Evolutionary conservation across 176 grass and related monocot species (phyloP), one percentile per base, ranked within the genome.

Genomic region (Themeda triandra): DNA sequence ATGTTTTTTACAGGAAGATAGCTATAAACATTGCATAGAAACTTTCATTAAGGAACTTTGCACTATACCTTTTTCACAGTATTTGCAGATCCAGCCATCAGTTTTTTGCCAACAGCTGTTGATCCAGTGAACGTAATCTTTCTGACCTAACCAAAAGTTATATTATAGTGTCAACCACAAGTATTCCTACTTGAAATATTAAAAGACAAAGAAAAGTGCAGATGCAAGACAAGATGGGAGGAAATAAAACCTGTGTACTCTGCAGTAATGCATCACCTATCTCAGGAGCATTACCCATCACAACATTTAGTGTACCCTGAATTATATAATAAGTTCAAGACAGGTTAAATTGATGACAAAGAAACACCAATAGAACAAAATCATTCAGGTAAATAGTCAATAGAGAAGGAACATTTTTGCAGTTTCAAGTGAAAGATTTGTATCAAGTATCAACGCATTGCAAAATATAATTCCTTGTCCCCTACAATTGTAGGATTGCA

Each of bases 61-160:
- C 24, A 48, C 36, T 31, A 65, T 89, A 98, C 96, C 96, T 89
- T 98, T 76, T 98, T 98, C 48, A 98, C 93, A 13, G 96, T 98
- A 87, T 85, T 87, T 82, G 93, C 93, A 81, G 93, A 95, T 69
- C 96, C 96, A 76, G 87, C 93, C 91, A 98, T 90, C 69, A 98
- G 80, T 66, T 95, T 98, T 82, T 98, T 98, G 24, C 96, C 96
- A 79, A 95, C 88, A 78, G 96, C 96, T 84, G 96, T 98, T 75
- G 96, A 98, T 60, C 96, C 96, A 58, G 96, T 98, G 83, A 98
- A 98, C 7, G 93, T 98, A 15, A 98, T 95, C 88, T 95, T 98
- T 80, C 96, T 95, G 25, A 98, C 96, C 96, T 98, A 81, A 87
- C 70, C 82, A 81, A 90, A 80, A 84, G 31, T 77, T 42, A 87